Conservation (phyloP, 2,329 filamentous ascomycete species). For the Hansfordia pulvinata region DNA sequence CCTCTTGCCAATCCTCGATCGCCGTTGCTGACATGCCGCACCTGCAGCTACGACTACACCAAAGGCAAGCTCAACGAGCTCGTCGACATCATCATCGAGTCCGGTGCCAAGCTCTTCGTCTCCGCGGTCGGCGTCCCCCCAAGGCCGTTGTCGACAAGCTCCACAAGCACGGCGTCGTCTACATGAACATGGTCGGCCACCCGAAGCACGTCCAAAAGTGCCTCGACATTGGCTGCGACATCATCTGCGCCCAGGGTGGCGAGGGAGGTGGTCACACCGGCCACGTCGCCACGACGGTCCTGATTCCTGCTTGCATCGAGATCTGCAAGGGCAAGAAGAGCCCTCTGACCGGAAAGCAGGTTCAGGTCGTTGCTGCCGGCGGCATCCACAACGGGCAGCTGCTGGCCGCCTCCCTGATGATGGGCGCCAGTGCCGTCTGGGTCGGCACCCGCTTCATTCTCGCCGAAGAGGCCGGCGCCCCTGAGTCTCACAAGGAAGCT, state of each 20-base stretch:
- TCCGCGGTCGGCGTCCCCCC: slow-evolving; percentile 87
- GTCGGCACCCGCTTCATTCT: slow-evolving; percentile 91
- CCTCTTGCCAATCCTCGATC: slow-evolving; percentile 1
- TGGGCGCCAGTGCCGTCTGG: slow-evolving; percentile 85
- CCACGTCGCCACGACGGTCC: slow-evolving; percentile 74
- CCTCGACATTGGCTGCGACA: slow-evolving; percentile 53
- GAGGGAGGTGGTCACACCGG: slow-evolving; percentile 92
- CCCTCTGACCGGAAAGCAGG: slow-evolving; percentile 69
- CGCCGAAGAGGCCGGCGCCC: slow-evolving; percentile 84
- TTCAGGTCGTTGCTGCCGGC: slow-evolving; percentile 83
- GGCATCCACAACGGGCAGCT: slow-evolving; percentile 85
- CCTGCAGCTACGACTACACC: slow-evolving; percentile 87
- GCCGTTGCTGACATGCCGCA: background rate
- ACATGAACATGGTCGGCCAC: slow-evolving; percentile 99
- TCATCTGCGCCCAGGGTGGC: slow-evolving; percentile 94
- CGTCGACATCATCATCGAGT: slow-evolving; percentile 83
- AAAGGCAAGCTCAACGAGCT: slow-evolving; percentile 95
- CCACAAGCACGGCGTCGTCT: slow-evolving; percentile 75
- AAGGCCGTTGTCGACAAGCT: slow-evolving; percentile 80
- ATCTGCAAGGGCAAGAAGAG: slow-evolving; percentile 64
- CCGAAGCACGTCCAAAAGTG: slow-evolving; percentile 91
- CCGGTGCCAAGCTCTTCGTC: slow-evolving; percentile 84
- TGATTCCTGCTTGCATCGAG: slow-evolving; percentile 81
- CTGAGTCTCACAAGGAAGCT: slow-evolving; percentile 87
- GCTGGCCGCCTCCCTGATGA: slow-evolving; percentile 78